Conservation (phyloP, 2,329 filamentous ascomycete species). For the Cordyceps militaris region DNA sequence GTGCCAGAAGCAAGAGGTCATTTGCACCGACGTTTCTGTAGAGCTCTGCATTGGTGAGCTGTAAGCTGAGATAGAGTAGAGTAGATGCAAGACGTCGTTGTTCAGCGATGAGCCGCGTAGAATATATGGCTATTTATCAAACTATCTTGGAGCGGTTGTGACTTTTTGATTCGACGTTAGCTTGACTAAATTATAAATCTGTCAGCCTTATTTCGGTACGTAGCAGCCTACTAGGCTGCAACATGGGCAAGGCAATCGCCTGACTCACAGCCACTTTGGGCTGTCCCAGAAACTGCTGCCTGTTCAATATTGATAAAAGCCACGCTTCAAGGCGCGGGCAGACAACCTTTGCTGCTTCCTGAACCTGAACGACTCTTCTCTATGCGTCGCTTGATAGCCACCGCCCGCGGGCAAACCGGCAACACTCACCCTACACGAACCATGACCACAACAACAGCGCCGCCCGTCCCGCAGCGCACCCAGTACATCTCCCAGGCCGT, state of each 20-base stretch:
- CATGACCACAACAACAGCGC: neutral
- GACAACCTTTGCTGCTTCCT: too few species aligned
- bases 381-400: neutral
- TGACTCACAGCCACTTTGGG: neutral
- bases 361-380: too few species aligned
- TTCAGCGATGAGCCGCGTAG: slow-evolving; percentile 2
- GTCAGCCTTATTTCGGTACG: neutral
- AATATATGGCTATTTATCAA: slow-evolving; percentile 1
- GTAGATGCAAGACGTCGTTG: neutral
- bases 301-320: too few species aligned
- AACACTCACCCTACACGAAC: too few species aligned
- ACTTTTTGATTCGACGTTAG: neutral
- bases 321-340: too few species aligned
- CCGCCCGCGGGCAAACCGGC: neutral
- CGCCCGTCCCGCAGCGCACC: neutral
- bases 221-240: neutral
- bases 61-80: neutral
- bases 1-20: neutral
- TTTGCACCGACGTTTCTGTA: slow-evolving; percentile 1
- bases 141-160: neutral
- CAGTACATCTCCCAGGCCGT: slow-evolving; percentile 28
- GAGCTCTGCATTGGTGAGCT: neutral
- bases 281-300: neutral
- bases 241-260: neutral
- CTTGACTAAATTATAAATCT: too few species aligned